Evolutionary conservation across 148 eudicot species (phyloP).

Genomic region (Rhododendron vialii): DNA sequence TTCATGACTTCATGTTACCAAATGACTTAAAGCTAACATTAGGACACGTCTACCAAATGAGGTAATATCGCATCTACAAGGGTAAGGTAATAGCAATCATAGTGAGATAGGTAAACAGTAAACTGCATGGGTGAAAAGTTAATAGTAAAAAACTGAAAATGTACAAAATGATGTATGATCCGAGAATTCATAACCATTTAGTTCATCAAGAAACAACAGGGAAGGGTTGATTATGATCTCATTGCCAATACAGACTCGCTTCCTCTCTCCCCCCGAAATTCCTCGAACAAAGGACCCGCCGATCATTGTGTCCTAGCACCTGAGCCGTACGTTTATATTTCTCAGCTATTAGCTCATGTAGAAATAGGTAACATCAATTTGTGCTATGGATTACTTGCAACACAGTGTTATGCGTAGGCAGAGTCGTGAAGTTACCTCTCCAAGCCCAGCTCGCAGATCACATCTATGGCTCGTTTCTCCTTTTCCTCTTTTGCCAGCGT

Average conservation of each 20-base stretch:
- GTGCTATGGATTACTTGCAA: not conserved
- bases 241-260: conserved; percentile 58
- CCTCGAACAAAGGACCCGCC: conserved; percentile 68
- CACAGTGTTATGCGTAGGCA: not conserved
- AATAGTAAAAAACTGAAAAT: too few relatives aligned
- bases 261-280: conserved; percentile 66
- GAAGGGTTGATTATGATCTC: conserved; percentile 64
- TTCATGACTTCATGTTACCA: too few relatives aligned
- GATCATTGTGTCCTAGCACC: conserved; percentile 66
- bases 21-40: too few relatives aligned
- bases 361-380: not conserved
- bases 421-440: conserved; percentile 51
- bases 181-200: too few relatives aligned
- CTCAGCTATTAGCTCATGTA: conserved; percentile 8
- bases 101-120: too few relatives aligned
- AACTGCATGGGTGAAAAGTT: too few relatives aligned
- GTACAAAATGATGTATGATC: too few relatives aligned
- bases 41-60: too few relatives aligned
- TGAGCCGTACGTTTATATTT: conserved; percentile 13
- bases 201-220: conserved; percentile 60
- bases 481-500: conserved; percentile 57
- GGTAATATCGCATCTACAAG: too few relatives aligned
- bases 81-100: too few relatives aligned
- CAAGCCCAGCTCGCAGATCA: conserved; percentile 82
- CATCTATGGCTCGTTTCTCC: conserved; percentile 68